These are phyloP conservation scores for Penicillium riverlandense DNA, from an alignment of 495 filamentous ascomycete species.

Conservation along the genomic window DNA sequence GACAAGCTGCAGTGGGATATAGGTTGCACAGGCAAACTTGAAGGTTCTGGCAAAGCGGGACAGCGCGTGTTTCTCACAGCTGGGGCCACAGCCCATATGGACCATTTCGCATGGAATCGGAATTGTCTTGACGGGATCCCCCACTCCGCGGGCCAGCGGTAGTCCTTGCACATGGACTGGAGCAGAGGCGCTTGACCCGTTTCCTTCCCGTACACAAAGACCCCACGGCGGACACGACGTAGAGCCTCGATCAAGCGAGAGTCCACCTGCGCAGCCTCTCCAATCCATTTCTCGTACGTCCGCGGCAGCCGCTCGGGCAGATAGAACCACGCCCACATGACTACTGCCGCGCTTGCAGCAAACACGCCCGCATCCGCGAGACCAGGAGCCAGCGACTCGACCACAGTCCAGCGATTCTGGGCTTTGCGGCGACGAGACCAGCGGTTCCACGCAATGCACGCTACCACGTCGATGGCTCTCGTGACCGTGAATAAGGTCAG, in stretches of 20 bases:
- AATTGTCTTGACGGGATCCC: slow-evolving; percentile 64
- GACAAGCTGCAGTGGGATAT: slow-evolving; percentile 69
- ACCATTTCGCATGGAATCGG: slow-evolving; percentile 87
- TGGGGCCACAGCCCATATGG: slow-evolving; percentile 71
- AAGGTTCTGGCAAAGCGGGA: slow-evolving; percentile 66
- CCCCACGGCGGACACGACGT: slow-evolving; percentile 53
- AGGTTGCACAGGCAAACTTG: slow-evolving; percentile 68
- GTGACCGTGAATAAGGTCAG: slow-evolving; percentile 75
- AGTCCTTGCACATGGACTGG: slow-evolving; percentile 68
- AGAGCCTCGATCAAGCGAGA: slow-evolving; percentile 67
- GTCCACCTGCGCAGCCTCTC: slow-evolving; percentile 72
- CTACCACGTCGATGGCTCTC: slow-evolving; percentile 66
- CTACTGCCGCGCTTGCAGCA: slow-evolving; percentile 63
- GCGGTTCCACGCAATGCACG: slow-evolving; percentile 58
- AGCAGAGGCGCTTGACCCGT: slow-evolving; percentile 68
- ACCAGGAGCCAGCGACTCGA: slow-evolving; percentile 43
- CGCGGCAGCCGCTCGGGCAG: slow-evolving; percentile 58
- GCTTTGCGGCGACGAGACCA: slow-evolving; percentile 22
- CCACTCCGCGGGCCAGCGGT: slow-evolving; percentile 59
- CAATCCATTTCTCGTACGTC: slow-evolving; percentile 83
- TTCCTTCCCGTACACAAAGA: slow-evolving; percentile 69
- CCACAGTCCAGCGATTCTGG: slow-evolving; percentile 40
- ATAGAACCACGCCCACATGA: slow-evolving; percentile 94
- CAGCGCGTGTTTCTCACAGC: slow-evolving; percentile 72
- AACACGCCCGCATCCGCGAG: slow-evolving; percentile 68